Conservation (phyloP, 805 yeast genomes). For the Suhomyces sp. region DNA sequence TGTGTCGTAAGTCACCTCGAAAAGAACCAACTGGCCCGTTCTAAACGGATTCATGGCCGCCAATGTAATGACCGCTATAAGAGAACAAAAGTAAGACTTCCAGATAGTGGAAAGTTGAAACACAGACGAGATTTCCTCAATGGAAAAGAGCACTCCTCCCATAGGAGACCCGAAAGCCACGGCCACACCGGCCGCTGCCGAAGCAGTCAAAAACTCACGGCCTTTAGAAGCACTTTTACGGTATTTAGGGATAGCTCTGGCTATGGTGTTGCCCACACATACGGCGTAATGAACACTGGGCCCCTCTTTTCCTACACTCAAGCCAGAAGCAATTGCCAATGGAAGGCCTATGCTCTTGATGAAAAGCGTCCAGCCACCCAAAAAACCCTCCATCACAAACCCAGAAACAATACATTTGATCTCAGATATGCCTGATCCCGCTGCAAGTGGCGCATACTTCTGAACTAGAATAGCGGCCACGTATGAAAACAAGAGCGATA, state of each 20-base stretch:
- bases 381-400: conserved; percentile 72
- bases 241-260: conserved; percentile 49
- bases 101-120: conserved; percentile 79
- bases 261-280: conserved; percentile 84
- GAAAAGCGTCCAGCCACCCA: conserved; percentile 66
- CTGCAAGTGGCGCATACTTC: conserved; percentile 79
- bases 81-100: conserved; percentile 88
- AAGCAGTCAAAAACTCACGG: conserved; percentile 74
- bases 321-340: conserved; percentile 86
- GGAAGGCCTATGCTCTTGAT: conserved; percentile 84
- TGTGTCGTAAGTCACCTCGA: conserved; percentile 83
- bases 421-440: conserved; percentile 97
- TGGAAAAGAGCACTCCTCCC: conserved; percentile 90
- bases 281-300: conserved; percentile 98
- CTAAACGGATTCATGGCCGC: conserved; percentile 86
- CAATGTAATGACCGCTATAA: conserved; percentile 80
- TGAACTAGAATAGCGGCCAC: conserved; percentile 68
- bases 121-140: conserved; percentile 82
- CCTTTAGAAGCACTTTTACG: conserved; percentile 44
- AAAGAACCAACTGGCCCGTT: conserved; percentile 90
- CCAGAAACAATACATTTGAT: conserved; percentile 94
- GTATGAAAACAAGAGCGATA: conserved; percentile 61
- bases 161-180: conserved; percentile 97
- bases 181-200: conserved; percentile 97
- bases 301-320: conserved; percentile 96